Conservation (phyloP, 164 flowering plant species). For the Macadamia integrifolia region DNA sequence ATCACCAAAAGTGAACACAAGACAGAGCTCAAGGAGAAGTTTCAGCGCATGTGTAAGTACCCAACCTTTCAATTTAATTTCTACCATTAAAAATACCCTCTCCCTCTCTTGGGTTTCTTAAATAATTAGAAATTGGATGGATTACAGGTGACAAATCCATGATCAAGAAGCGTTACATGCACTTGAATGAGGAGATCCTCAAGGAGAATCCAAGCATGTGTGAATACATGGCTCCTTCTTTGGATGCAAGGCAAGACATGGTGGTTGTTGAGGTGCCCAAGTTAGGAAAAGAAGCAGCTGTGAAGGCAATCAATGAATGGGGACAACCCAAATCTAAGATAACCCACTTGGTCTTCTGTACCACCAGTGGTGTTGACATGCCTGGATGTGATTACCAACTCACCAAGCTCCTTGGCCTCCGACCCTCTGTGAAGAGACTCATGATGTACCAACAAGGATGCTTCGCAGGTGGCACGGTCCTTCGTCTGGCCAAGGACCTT, state of each 20-base stretch:
- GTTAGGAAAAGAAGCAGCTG: constrained; percentile 46
- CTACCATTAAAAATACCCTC: too few relatives aligned
- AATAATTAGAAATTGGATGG: too few relatives aligned
- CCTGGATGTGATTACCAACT: constrained; percentile 52
- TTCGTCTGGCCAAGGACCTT: constrained; percentile 44
- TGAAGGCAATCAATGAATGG: constrained; percentile 48
- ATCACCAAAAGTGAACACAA: constrained; percentile 46
- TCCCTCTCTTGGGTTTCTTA: too few relatives aligned
- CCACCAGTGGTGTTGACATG: constrained; percentile 49
- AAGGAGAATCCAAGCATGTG: constrained; percentile 38
- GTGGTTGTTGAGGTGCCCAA: constrained; percentile 42
- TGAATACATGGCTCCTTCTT: constrained; percentile 40
- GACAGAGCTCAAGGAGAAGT: constrained; percentile 43
- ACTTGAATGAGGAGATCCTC: constrained; percentile 42
- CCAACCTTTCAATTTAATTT: too few relatives aligned
- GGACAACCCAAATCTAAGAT: constrained; percentile 53
- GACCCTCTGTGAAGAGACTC: constrained; percentile 47
- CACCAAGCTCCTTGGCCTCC: constrained; percentile 48
- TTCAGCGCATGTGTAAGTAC: constrained; percentile 48
- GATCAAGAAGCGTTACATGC: constrained; percentile 46
- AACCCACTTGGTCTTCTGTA: constrained; percentile 53
- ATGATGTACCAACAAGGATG: constrained; percentile 56
- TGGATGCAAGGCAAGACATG: constrained; percentile 47
- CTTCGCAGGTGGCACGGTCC: constrained; percentile 43
- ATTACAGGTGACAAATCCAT: constrained; percentile 41